Conservation (phyloP, 2,329 filamentous ascomycete species). For the Cordyceps javanica region DNA sequence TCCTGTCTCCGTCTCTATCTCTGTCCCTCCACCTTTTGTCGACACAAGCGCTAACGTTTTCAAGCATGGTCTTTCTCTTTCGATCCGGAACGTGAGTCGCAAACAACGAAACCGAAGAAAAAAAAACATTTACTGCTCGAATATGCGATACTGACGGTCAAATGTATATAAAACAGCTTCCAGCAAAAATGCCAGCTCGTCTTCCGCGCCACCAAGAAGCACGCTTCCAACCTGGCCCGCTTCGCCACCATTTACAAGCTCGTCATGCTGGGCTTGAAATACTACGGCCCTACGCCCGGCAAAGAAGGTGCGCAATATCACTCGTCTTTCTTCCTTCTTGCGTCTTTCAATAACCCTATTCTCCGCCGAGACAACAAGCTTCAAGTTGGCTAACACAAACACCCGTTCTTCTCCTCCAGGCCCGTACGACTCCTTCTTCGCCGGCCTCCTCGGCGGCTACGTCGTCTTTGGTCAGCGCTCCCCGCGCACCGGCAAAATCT, state of each 20-base stretch:
- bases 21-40: too few species aligned
- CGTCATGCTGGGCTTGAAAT: constrained; percentile 67
- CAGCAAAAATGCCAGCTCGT: constrained; percentile 73
- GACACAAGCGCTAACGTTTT: not conserved
- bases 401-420: constrained; percentile 31
- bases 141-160: constrained; percentile 17
- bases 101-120: constrained; percentile 2
- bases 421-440: constrained; percentile 76
- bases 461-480: constrained; percentile 73
- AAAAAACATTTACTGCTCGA: constrained; percentile 20
- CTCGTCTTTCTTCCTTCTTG: not conserved
- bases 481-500: constrained; percentile 59
- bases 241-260: constrained; percentile 91
- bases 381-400: not conserved
- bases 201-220: constrained; percentile 78
- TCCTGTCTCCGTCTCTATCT: too few species aligned
- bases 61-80: constrained; percentile 93
- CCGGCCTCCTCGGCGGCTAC: constrained; percentile 86
- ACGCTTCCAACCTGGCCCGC: constrained; percentile 84
- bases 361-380: too few species aligned
- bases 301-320: constrained; percentile 43
- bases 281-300: constrained; percentile 50
- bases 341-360: too few species aligned
- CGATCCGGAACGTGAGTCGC: constrained; percentile 73
- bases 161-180: constrained; percentile 38